Conservation (phyloP, 2,329 filamentous ascomycete species). For the Calonectria hongkongensis region DNA sequence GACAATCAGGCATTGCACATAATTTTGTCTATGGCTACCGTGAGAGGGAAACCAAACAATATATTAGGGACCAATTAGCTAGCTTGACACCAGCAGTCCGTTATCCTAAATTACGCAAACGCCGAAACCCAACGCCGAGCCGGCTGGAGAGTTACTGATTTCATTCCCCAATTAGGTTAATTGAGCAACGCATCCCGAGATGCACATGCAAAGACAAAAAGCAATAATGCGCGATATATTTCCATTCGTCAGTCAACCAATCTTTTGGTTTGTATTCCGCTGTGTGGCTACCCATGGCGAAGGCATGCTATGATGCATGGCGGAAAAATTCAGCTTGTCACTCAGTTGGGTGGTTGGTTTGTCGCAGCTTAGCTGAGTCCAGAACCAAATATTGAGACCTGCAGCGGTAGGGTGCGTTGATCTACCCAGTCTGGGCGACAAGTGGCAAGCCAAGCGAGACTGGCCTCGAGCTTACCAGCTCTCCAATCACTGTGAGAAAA, state of each 20-base stretch:
- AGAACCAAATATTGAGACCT: background rate
- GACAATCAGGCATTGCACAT: background rate
- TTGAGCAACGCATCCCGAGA: background rate
- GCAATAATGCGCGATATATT: background rate
- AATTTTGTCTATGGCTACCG: background rate
- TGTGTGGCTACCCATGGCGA: background rate
- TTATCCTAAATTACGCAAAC: background rate
- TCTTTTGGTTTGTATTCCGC: background rate
- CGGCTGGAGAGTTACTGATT: background rate
- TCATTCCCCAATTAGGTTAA: background rate
- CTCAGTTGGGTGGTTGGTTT: background rate
- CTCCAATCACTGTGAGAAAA: background rate
- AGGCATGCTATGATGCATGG: background rate
- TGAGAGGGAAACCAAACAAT: background rate
- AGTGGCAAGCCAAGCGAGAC: background rate
- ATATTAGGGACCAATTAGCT: background rate
- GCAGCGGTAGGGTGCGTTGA: background rate
- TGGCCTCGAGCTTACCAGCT: background rate
- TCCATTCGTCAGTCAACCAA: too few species aligned
- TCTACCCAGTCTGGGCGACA: background rate
- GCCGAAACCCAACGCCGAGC: background rate
- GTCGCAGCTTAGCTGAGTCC: background rate
- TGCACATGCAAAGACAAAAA: background rate
- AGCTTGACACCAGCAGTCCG: background rate
- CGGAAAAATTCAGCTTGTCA: background rate